Evolutionary conservation across 2,329 filamentous ascomycete genomes (phyloP), one percentile per base, ranked within the genome.

Genomic region (Calonectria henricotiae): DNA sequence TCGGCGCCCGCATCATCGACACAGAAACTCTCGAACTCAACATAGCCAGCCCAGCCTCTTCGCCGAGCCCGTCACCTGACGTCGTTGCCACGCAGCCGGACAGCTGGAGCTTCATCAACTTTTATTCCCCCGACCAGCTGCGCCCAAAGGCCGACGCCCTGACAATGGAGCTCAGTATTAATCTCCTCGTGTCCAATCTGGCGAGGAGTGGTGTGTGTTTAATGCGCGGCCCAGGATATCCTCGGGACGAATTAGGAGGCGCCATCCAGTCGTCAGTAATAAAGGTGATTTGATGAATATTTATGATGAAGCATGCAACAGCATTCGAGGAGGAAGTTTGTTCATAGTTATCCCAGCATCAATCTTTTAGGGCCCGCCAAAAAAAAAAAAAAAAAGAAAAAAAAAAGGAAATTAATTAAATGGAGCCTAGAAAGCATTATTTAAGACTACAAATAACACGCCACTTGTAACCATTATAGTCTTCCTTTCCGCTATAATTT

Each of bases 101-200:
- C n/a, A 78, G 76, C 41, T 78, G 76, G 76, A 78, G 76, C 20
- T 78, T 77, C 6, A 76, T 78, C 39, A 71, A 78, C 20, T 78
- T 77, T 35, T 78, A 78, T 54, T 74, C 71, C 0, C 73, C 76
- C 39, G 69, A 72, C 1, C 60, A 69, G 0, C 62, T 74, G 11
- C 62, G 73, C 1, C 72, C 70, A 44, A 39, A 58, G 9, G 49
- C 73, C 6, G 62, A 60, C 6, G 65, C 64, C 12, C 43, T 75
- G 1, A 76, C 65, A 0, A 70, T 78, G 60, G 66, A 71, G 12
- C 30, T 78, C 5, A 77, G 71, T 23, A 69, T 75, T 5, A 49
- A 63, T 4, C 44, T 51, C 13, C 72, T 78, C 1, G 69, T 78
- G 9, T 49, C 65, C 13, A 73, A 74, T 15, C 55, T 78, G 6